Evolutionary conservation across 148 eudicot species (phyloP).

Genomic region (Hydrangea macrophylla): DNA sequence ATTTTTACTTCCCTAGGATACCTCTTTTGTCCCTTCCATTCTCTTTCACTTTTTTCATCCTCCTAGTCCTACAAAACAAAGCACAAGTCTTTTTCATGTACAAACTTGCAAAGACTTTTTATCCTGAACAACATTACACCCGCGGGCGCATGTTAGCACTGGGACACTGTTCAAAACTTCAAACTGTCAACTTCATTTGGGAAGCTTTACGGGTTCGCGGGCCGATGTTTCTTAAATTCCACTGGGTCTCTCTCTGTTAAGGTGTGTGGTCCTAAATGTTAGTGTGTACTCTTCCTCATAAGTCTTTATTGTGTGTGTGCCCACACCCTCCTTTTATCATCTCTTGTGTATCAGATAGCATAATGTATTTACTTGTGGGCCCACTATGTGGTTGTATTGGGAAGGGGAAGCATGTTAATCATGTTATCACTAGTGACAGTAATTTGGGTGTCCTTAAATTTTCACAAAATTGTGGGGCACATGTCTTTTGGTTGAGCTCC

Average conservation of each 20-base stretch:
- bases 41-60: too few relatives aligned
- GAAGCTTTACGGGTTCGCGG: conserved; percentile 31
- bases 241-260: conserved; percentile 22
- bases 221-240: conserved; percentile 60
- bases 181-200: not conserved
- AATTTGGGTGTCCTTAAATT: too few relatives aligned
- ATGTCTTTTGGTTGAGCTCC: too few relatives aligned
- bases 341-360: conserved; percentile 11
- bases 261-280: conserved; percentile 43
- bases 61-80: too few relatives aligned
- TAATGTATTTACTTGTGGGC: not conserved
- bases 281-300: conserved; percentile 23
- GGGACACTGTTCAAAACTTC: not conserved
- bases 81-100: too few relatives aligned
- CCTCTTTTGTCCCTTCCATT: too few relatives aligned
- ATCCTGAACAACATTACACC: too few relatives aligned
- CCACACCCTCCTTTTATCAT: conserved; percentile 3
- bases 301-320: conserved; percentile 12
- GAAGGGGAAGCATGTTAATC: too few relatives aligned
- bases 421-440: not conserved
- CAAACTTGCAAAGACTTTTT: not conserved
- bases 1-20: too few relatives aligned
- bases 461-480: too few relatives aligned
- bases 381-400: not conserved
- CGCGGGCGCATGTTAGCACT: conserved; percentile 21